A percentile compares a stretch with the other conserved stretches of the same genome.
phyloP scores from a whole-genome alignment of 2,329 filamentous ascomycete genomes.

The Hypoxylon sp. region DNA sequence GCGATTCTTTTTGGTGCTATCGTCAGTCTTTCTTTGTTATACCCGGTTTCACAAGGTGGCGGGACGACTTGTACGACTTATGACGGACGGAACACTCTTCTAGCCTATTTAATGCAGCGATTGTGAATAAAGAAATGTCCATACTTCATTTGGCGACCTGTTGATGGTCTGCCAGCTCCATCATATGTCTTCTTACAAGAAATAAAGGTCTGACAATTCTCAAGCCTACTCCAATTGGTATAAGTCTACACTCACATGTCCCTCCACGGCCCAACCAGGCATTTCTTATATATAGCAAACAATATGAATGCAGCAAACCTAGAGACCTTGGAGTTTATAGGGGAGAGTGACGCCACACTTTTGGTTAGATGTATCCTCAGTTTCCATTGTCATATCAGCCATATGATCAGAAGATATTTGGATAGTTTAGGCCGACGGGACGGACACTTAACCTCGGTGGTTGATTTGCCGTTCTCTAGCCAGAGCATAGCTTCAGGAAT shows the following conservation, averaged over 20 bases:
- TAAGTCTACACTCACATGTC: neutral
- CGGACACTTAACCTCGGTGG: neutral
- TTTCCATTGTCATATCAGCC: neutral
- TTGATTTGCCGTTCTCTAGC: neutral
- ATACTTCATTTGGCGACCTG: neutral
- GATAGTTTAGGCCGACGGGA: neutral
- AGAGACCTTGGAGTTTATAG: neutral
- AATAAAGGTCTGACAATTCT: neutral
- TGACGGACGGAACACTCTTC: neutral
- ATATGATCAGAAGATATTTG: too few relatives aligned
- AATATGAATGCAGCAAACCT: neutral
- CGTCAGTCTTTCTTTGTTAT: neutral
- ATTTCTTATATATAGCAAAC: neutral
- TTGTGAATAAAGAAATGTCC: conserved; percentile 4
- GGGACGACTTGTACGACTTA: conserved; percentile 7
- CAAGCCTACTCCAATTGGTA: neutral
- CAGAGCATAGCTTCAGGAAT: too few relatives aligned
- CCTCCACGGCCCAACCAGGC: neutral
- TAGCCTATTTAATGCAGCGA: neutral
- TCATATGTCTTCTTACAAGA: neutral
- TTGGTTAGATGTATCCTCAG: neutral
- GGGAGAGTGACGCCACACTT: neutral
- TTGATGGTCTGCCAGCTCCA: neutral
- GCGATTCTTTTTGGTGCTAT: neutral
- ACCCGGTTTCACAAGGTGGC: neutral